phyloP scores from a whole-genome alignment of 2,329 filamentous ascomycete species.

The Coniochaeta sp. region DNA sequence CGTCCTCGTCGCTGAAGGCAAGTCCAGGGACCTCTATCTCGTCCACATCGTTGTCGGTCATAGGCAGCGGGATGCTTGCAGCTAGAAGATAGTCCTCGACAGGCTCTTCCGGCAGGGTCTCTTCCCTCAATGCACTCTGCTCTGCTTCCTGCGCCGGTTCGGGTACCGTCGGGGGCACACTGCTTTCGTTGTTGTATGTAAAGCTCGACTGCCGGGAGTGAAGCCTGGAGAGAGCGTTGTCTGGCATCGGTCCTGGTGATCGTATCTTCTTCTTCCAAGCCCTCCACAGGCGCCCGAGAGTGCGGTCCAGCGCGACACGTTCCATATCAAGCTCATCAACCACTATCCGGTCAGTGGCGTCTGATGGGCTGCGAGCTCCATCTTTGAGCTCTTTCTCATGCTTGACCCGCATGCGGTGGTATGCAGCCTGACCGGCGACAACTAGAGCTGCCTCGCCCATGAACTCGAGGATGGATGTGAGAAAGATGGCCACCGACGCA shows the following conservation, averaged over 20 bases:
- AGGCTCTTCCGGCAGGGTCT: conserved; percentile 7
- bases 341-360: conserved; percentile 60
- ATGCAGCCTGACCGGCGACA: conserved; percentile 80
- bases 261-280: conserved; percentile 87
- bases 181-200: conserved; percentile 20
- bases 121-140: conserved; percentile 1
- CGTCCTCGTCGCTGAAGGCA: conserved; percentile 53
- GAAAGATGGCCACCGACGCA: conserved; percentile 87
- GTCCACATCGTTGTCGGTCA: conserved; percentile 59
- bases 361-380: conserved; percentile 35
- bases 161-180: conserved; percentile 29
- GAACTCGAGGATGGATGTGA: conserved; percentile 91
- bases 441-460: conserved; percentile 86
- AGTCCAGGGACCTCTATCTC: conserved; percentile 77
- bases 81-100: conserved; percentile 39
- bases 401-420: conserved; percentile 54
- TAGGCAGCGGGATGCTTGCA: conserved; percentile 61
- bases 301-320: conserved; percentile 81
- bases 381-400: conserved; percentile 54
- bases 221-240: conserved; percentile 30
- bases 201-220: conserved; percentile 38
- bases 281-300: conserved; percentile 83
- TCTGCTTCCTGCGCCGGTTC: conserved; percentile 25
- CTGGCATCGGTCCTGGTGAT: conserved; percentile 40
- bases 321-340: conserved; percentile 91